phyloP scores from a whole-genome alignment of 148 eudicot genomes.

The Rhododendron ovatum region DNA sequence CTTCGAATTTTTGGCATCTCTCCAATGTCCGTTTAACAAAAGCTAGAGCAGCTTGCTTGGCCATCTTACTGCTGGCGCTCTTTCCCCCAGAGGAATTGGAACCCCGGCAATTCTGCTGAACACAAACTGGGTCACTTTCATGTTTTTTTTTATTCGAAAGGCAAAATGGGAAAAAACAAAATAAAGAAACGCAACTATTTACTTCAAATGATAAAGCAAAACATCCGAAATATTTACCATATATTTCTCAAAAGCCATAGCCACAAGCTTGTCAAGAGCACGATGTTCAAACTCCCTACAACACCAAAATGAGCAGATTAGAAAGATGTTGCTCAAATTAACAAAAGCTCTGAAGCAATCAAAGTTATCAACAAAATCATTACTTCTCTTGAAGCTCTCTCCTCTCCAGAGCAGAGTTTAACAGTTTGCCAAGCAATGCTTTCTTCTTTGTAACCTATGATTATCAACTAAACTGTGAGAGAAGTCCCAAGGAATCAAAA shows the following conservation, averaged over 20 bases:
- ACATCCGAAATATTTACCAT: slow-evolving; percentile 37
- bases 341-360: background rate
- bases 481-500: background rate
- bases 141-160: background rate
- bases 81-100: slow-evolving; percentile 49
- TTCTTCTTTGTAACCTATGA: slow-evolving; percentile 43
- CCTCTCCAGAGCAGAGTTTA: slow-evolving; percentile 32
- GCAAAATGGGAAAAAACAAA: background rate
- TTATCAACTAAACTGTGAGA: slow-evolving; percentile 19
- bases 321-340: slow-evolving; percentile 3
- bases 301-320: slow-evolving; percentile 10
- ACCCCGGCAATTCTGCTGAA: slow-evolving; percentile 42
- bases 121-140: background rate
- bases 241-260: slow-evolving; percentile 62
- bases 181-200: background rate
- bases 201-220: background rate
- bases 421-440: slow-evolving; percentile 32
- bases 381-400: slow-evolving; percentile 65
- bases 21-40: slow-evolving; percentile 46
- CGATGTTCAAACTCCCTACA: slow-evolving; percentile 49
- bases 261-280: slow-evolving; percentile 55
- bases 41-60: slow-evolving; percentile 61
- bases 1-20: slow-evolving; percentile 38
- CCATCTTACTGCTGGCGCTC: slow-evolving; percentile 44
- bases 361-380: background rate